These are phyloP conservation scores for Microstegium vimineum DNA, from an alignment of 176 grass and related monocot genomes.

Conservation along the genomic window DNA sequence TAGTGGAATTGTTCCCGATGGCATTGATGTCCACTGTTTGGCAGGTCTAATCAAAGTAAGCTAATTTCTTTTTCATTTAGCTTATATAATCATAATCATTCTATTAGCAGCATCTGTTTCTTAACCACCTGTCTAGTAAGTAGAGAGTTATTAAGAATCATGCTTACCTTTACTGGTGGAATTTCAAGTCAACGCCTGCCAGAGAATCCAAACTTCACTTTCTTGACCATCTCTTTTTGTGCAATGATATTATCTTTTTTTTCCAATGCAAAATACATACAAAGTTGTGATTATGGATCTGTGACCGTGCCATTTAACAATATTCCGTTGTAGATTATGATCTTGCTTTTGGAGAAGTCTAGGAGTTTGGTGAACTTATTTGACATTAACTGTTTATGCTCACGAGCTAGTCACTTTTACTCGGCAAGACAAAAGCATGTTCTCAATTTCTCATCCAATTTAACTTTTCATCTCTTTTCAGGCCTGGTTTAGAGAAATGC, in stretches of 20 bases:
- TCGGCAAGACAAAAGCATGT: neutral
- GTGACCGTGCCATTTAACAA: neutral
- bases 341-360: conserved; percentile 18
- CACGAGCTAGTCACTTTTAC: neutral
- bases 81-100: conserved; percentile 2
- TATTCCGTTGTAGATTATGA: conserved; percentile 2
- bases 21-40: conserved; percentile 78
- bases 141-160: neutral
- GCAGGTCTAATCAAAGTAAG: conserved; percentile 79
- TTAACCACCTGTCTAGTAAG: neutral
- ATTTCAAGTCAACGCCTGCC: neutral
- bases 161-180: neutral
- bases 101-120: neutral
- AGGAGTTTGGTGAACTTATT: neutral
- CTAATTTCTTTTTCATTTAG: neutral
- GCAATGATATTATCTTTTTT: neutral
- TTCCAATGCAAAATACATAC: conserved; percentile 2
- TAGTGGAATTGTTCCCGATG: conserved; percentile 57
- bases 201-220: neutral
- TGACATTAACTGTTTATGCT: neutral
- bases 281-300: neutral
- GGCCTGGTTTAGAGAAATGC: conserved; percentile 93
- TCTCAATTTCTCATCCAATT: conserved; percentile 11
- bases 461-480: conserved; percentile 22
- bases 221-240: conserved; percentile 12